Percentiles rank a stretch among this genome's conserved stretches.
Evolutionary conservation across 306 rosid genomes (phyloP).

Genomic region (Trichosanthes cucumerina): DNA sequence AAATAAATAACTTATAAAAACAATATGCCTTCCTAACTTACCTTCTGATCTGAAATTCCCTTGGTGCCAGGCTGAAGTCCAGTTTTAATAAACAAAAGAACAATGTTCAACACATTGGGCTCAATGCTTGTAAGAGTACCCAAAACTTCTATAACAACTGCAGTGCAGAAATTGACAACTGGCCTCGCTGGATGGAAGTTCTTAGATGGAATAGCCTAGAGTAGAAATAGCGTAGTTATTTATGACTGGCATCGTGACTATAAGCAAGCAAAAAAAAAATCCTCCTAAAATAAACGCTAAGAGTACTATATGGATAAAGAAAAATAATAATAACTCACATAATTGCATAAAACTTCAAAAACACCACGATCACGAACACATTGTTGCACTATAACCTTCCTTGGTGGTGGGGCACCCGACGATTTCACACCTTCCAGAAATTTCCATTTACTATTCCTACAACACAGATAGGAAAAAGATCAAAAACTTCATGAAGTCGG

Average conservation of each 20-base stretch:
- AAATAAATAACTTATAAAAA: background rate
- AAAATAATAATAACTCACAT: slow-evolving; percentile 43
- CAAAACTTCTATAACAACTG: slow-evolving; percentile 74
- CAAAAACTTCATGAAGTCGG: slow-evolving; percentile 13
- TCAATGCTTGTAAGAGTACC: slow-evolving; percentile 44
- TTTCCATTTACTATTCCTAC: slow-evolving; percentile 70
- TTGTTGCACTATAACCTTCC: slow-evolving; percentile 78
- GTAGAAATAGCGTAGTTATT: slow-evolving; percentile 10
- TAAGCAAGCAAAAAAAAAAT: background rate
- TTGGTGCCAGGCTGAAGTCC: slow-evolving; percentile 54
- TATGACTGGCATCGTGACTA: background rate
- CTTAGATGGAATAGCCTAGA: slow-evolving; percentile 64
- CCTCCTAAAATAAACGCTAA: background rate
- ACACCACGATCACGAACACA: slow-evolving; percentile 64
- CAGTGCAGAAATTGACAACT: slow-evolving; percentile 66
- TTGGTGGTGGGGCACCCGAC: slow-evolving; percentile 85
- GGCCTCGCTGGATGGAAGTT: slow-evolving; percentile 54
- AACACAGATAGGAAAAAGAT: slow-evolving; percentile 14
- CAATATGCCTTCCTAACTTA: slow-evolving; percentile 15
- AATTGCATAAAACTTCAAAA: slow-evolving; percentile 59
- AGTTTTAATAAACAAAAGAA: slow-evolving; percentile 61
- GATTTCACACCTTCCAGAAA: slow-evolving; percentile 67
- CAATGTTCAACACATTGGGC: slow-evolving; percentile 54
- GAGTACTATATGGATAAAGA: slow-evolving; percentile 15
- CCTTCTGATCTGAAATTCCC: slow-evolving; percentile 68